These are phyloP conservation scores for Diaporthe vaccinii DNA, from an alignment of 2,329 filamentous ascomycete genomes.

Conservation along the genomic window DNA sequence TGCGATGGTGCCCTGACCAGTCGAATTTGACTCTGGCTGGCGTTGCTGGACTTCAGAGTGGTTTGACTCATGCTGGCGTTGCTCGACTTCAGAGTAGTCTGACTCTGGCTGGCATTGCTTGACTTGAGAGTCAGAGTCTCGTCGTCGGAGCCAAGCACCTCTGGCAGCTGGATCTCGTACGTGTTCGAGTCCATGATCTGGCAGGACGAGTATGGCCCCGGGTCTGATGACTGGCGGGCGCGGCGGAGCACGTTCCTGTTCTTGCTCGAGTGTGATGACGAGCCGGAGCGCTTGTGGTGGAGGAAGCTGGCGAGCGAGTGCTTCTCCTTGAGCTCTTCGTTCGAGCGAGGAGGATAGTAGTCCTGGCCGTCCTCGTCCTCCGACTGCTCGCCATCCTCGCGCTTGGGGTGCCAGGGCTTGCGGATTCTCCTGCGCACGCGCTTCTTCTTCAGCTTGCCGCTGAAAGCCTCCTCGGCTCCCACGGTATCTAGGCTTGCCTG, in stretches of 20 bases:
- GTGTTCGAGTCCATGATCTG: slow-evolving; percentile 35
- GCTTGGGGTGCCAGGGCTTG: slow-evolving; percentile 47
- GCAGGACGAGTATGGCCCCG: slow-evolving; percentile 33
- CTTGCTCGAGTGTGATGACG: slow-evolving; percentile 32
- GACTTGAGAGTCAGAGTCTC: slow-evolving; percentile 41
- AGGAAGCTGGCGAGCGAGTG: slow-evolving; percentile 35
- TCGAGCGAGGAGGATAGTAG: slow-evolving; percentile 42
- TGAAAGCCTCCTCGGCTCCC: slow-evolving; percentile 49
- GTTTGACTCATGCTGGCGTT: slow-evolving; percentile 40
- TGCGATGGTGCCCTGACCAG: slow-evolving; percentile 35
- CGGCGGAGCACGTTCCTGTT: slow-evolving; percentile 38
- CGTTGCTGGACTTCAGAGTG: slow-evolving; percentile 24
- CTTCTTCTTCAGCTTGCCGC: slow-evolving; percentile 61
- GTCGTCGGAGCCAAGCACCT: slow-evolving; percentile 47
- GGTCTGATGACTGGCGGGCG: slow-evolving; percentile 38
- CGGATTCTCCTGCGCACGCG: slow-evolving; percentile 55
- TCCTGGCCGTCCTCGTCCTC: slow-evolving; percentile 43
- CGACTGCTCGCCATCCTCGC: slow-evolving; percentile 47
- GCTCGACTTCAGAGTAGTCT: slow-evolving; percentile 41
- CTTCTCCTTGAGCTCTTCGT: slow-evolving; percentile 45
- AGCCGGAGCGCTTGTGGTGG: slow-evolving; percentile 39
- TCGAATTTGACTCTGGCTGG: slow-evolving; percentile 35
- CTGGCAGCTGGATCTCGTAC: slow-evolving; percentile 44
- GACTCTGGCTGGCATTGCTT: slow-evolving; percentile 41
- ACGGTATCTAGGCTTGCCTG: slow-evolving; percentile 27